Evolutionary conservation across 2,329 filamentous ascomycete species (phyloP), one percentile per base, ranked within the genome.

Genomic region (Reticulascus tulasneorum): DNA sequence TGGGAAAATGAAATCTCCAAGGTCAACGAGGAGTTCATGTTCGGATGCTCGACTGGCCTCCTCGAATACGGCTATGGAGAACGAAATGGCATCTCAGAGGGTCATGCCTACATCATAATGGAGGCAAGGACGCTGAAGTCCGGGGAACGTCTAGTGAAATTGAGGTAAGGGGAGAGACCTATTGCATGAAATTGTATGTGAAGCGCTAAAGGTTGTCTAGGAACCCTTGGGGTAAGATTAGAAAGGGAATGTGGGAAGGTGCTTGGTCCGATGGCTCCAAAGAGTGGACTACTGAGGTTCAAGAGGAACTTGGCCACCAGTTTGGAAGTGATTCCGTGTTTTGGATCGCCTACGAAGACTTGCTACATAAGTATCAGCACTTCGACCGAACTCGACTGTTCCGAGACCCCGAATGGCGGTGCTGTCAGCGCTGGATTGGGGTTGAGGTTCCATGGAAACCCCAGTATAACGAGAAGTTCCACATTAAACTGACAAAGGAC

Each of bases 1-100:
- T 94, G 88, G 89, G 77, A 73, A 2, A 79, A 91, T 23, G 85
- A 93, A 54, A 72, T 94, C 17, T 77, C 82, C 59, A 80, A 84
- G 44, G 86, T 89, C 39, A 93, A 94, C 54, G 65, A 87, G 36
- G 82, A 87, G 33, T 94, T 93, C 50, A 63, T 87, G 7, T 86
- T 86, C 48, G 82, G 82, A n/a, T 85, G 81, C 49, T 75, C 71
- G 0, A 78, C 76, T 0, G 82, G 82, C 9, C 63, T 82, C 18
- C 70, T 83, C 36, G 79, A 78, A 27, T 70, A 71, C 21, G 79
- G 79, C 2, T 81, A 79, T 37, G 79, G 79, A 4, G 62, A 74
- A 33, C 67, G 79, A 20, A 69, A 73, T 42, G 76, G 77, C 3
- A 79, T 80, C 32, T 63, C 67, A 4, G 75, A 79, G 47, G 66